These are phyloP conservation scores for Terfezia claveryi DNA, from an alignment of 495 filamentous ascomycete species.

Conservation along the genomic window DNA sequence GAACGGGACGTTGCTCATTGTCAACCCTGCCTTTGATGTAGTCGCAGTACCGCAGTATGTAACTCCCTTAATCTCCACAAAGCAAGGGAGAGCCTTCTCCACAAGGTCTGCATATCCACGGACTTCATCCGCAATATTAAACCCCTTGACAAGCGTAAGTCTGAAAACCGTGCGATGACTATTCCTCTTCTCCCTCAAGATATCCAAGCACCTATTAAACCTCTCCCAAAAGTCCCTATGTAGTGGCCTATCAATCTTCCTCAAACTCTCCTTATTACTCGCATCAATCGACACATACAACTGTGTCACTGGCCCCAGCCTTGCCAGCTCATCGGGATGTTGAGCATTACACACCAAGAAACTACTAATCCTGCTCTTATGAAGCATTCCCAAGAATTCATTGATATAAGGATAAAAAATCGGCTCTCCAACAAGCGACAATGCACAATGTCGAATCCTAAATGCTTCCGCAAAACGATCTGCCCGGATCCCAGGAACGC, in stretches of 20 bases:
- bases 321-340: slow-evolving; percentile 73
- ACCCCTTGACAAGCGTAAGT: slow-evolving; percentile 83
- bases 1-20: slow-evolving; percentile 91
- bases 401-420: slow-evolving; percentile 98
- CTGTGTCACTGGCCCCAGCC: slow-evolving; percentile 66
- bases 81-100: slow-evolving; percentile 61
- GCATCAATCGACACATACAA: slow-evolving; percentile 92
- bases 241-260: slow-evolving; percentile 71
- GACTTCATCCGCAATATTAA: slow-evolving; percentile 86
- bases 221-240: slow-evolving; percentile 96
- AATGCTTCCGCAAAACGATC: slow-evolving; percentile 85
- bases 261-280: slow-evolving; percentile 65
- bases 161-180: slow-evolving; percentile 84
- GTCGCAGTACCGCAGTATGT: slow-evolving; percentile 87
- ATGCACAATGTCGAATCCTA: slow-evolving; percentile 75
- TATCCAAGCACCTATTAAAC: slow-evolving; percentile 74
- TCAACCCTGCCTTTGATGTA: slow-evolving; percentile 56
- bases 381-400: slow-evolving; percentile 59
- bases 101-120: slow-evolving; percentile 76
- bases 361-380: slow-evolving; percentile 66
- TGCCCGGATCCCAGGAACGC: slow-evolving; percentile 74
- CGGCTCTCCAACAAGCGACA: slow-evolving; percentile 79
- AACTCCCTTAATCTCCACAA: slow-evolving; percentile 88
- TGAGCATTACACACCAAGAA: slow-evolving; percentile 98
- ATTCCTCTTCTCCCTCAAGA: slow-evolving; percentile 59